Evolutionary conservation across 2,329 filamentous ascomycete species (phyloP).

Genomic region (Alternaria ventricosa): DNA sequence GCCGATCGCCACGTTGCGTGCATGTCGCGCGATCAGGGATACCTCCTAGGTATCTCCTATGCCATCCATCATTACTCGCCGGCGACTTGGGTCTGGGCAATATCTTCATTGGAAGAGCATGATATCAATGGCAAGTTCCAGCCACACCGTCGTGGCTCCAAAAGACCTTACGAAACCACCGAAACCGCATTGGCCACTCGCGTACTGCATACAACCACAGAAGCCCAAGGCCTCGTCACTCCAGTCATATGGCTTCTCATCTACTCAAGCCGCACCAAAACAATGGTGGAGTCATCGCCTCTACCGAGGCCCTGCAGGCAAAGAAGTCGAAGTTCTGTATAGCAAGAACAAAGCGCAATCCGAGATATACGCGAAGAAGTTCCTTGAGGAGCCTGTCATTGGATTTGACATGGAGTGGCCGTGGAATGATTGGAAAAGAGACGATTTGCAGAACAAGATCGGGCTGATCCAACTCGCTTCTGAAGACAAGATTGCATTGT

Average conservation of each 20-base stretch:
- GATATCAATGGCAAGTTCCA: not conserved
- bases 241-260: conserved; percentile 10
- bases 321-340: conserved; percentile 75
- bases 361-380: conserved; percentile 70
- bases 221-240: conserved; percentile 12
- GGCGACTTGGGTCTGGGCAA: not conserved
- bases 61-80: not conserved
- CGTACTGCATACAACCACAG: conserved; percentile 24
- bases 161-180: not conserved
- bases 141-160: not conserved
- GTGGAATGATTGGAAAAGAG: conserved; percentile 51
- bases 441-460: conserved; percentile 70
- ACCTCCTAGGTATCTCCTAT: not conserved
- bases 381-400: conserved; percentile 72
- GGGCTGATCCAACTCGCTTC: conserved; percentile 85
- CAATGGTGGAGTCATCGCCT: conserved; percentile 71
- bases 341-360: conserved; percentile 72
- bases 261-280: conserved; percentile 4
- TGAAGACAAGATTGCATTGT: conserved; percentile 76
- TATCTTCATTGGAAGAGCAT: not conserved
- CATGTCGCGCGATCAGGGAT: not conserved
- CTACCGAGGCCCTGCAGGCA: conserved; percentile 64
- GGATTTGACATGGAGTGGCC: conserved; percentile 93
- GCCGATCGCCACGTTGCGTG: not conserved
- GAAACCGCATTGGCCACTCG: conserved; percentile 26